Conservation (phyloP, 495 filamentous ascomycete species). For the Neurospora intermedia region DNA sequence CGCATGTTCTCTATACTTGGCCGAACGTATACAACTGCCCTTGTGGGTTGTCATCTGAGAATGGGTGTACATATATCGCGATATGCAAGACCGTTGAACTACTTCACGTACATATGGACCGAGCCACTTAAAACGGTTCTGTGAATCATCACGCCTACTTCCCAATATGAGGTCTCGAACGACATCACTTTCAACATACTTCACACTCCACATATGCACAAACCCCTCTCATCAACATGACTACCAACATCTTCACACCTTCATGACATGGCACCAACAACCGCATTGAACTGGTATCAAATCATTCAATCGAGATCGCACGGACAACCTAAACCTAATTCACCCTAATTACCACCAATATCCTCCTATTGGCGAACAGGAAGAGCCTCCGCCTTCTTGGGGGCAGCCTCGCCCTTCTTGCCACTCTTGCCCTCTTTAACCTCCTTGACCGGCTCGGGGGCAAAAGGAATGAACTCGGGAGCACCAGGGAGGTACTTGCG, state of each 20-base stretch:
- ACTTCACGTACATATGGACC: too few relatives aligned
- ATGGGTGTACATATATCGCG: not conserved
- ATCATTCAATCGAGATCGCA: not conserved
- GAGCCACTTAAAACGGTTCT: too few relatives aligned
- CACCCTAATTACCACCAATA: not conserved
- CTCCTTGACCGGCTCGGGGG: conserved; percentile 35
- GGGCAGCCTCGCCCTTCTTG: conserved; percentile 18
- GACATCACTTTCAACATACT: not conserved
- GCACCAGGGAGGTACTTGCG: conserved; percentile 82
- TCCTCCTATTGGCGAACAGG: conserved; percentile 12
- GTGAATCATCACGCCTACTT: not conserved
- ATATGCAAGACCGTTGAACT: too few relatives aligned
- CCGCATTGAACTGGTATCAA: not conserved
- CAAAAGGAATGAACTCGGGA: conserved; percentile 77
- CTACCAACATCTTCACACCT: not conserved
- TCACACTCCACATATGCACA: not conserved
- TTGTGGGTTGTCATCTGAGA: not conserved
- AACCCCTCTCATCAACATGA: not conserved
- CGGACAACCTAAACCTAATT: not conserved
- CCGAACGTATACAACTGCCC: not conserved
- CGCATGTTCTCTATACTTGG: not conserved
- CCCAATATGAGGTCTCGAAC: not conserved
- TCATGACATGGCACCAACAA: not conserved
- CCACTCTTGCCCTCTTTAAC: conserved; percentile 4
- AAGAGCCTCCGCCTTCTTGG: conserved; percentile 25